Conservation (phyloP, 352 stramenopile genomes). For the Saprolegnia diclina region DNA sequence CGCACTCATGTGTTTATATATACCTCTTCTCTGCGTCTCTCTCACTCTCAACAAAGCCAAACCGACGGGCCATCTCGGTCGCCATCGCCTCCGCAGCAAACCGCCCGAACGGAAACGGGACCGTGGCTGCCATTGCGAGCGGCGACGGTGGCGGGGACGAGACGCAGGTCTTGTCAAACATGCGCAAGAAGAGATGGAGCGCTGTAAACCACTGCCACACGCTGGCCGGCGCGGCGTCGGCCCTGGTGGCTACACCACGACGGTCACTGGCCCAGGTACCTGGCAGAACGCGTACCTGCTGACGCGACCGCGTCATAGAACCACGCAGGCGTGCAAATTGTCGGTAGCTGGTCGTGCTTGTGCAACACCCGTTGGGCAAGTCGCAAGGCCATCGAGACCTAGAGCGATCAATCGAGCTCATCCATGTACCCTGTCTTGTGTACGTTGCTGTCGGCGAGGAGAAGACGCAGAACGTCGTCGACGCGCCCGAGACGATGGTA, state of each 20-base stretch:
- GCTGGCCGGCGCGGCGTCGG: neutral
- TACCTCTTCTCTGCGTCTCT: neutral
- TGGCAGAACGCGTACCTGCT: neutral
- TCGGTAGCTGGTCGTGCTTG: neutral
- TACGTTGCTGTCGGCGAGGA: slow-evolving; percentile 15
- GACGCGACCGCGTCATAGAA: slow-evolving; percentile 10
- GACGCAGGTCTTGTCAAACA: neutral
- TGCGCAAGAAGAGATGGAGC: slow-evolving; percentile 7
- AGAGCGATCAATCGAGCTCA: neutral
- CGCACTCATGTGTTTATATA: neutral
- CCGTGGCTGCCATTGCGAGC: neutral
- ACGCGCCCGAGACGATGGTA: slow-evolving; percentile 18
- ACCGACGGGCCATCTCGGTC: neutral
- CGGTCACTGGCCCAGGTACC: neutral
- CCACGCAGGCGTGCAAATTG: neutral
- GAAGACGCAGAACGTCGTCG: slow-evolving; percentile 15
- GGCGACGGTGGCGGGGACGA: neutral
- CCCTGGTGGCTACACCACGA: neutral
- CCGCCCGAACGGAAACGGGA: neutral
- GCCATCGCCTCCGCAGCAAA: slow-evolving; percentile 3
- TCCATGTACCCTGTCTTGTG: neutral
- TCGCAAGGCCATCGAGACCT: slow-evolving; percentile 14
- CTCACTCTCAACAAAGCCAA: neutral
- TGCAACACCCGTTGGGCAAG: neutral
- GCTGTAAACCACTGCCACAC: neutral